Evolutionary conservation across 257 asterid genomes (phyloP), one percentile per base, ranked within the genome.

Genomic region (Paulownia fortunei): DNA sequence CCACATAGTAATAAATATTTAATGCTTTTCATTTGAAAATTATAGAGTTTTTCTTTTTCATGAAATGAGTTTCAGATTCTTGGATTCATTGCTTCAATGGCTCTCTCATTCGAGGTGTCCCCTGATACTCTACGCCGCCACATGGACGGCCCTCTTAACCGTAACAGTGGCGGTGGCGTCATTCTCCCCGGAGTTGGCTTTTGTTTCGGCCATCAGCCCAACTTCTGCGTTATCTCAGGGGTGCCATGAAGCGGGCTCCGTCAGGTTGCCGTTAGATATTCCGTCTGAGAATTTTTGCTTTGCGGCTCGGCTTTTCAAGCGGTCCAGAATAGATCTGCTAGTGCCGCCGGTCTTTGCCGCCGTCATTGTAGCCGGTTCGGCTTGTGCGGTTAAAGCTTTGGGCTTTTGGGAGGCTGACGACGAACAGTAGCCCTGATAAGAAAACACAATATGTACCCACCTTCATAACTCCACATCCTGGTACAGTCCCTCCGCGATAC

Each of bases 331-430:
- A 51, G 92, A 89, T 60, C 51, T 85, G 32, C 16, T 89, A 67
- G 89, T 89, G 19, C 94, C 94, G 23, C 92, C 91, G 23, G 69
- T 89, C 52, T 89, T 88, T 59, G 91, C 95, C 4, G 91, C 90
- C 16, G 65, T 83, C 10, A 71, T 88, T 61, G 95, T 88, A 7
- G 87, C 87, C 37, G 70, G 58, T 36, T 83, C 90, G 37, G 91
- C 92, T 73, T 89, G 77, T 78, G 89, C 83, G n/a, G 86, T 89
- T 47, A 89, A 82, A 68, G 94, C 90, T 52, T 72, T 87, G 46
- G 90, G 87, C 39, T 70, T 90, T 65, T 83, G 95, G 90, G 92
- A 88, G 74, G 83, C 30, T 19, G 89, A 85, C 60, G 79, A 86
- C 76, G 87, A 82, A 26, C 63, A 34, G 41, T 58, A 12, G 21